A percentile compares a stretch with the other conserved stretches of the same genome.
Evolutionary conservation across 108 stramenopile genomes (phyloP).

Genomic region (Ochromonas danica): DNA sequence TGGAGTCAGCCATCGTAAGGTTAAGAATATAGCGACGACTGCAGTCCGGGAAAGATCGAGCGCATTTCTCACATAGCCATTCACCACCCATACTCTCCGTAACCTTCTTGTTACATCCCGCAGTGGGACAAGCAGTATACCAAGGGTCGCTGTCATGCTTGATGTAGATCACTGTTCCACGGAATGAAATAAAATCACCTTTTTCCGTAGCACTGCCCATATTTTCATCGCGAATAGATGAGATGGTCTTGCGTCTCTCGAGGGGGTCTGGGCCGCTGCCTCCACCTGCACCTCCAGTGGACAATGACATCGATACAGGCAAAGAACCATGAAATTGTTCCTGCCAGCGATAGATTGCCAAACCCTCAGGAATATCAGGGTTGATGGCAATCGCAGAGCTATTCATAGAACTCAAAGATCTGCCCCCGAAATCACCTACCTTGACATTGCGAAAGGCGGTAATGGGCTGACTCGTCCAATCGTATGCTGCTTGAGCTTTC

Average conservation of each 20-base stretch:
- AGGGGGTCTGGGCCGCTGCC: constrained; percentile 62
- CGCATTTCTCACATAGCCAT: constrained; percentile 54
- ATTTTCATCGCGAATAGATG: constrained; percentile 72
- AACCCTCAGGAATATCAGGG: constrained; percentile 30
- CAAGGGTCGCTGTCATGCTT: constrained; percentile 87
- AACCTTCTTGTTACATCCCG: constrained; percentile 62
- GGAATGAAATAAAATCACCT: constrained; percentile 81
- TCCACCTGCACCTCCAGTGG: constrained; percentile 44
- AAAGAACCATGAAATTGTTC: too few relatives aligned
- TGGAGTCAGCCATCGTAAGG: constrained; percentile 71
- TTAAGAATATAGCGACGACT: constrained; percentile 82
- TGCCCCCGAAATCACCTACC: constrained; percentile 77
- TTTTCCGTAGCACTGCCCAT: constrained; percentile 78
- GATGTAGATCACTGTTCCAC: constrained; percentile 81
- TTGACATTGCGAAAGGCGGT: constrained; percentile 79
- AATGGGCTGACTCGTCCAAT: constrained; percentile 62
- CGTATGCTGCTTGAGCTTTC: constrained; percentile 44
- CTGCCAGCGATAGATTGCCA: neutral
- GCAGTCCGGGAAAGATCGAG: constrained; percentile 70
- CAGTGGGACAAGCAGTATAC: constrained; percentile 86
- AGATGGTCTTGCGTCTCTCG: constrained; percentile 68
- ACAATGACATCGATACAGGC: neutral
- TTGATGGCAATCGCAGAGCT: constrained; percentile 43
- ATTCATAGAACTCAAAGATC: constrained; percentile 64
- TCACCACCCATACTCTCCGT: constrained; percentile 43